phyloP scores from a whole-genome alignment of 1,284 basidiomycete genomes.

The Pulchroboletus neoregius region DNA sequence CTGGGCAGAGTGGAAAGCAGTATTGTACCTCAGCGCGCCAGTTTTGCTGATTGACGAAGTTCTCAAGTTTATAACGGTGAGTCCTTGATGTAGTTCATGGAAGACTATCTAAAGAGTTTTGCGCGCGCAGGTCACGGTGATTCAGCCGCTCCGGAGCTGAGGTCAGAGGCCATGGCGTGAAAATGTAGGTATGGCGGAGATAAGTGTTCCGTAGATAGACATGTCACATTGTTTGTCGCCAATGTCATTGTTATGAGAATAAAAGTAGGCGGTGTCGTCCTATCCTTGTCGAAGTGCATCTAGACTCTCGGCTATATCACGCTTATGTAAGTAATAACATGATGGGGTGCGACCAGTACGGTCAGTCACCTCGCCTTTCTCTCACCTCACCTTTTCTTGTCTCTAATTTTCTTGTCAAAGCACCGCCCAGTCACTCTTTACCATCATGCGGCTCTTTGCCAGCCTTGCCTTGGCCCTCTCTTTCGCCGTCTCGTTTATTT shows the following conservation, averaged over 20 bases:
- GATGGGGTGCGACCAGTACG: neutral
- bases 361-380: neutral
- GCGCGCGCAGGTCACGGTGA: slow-evolving; percentile 33
- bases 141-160: slow-evolving; percentile 34
- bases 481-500: slow-evolving; percentile 17
- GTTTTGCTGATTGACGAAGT: slow-evolving; percentile 90
- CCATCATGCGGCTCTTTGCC: slow-evolving; percentile 26
- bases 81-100: slow-evolving; percentile 20
- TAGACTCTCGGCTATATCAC: neutral
- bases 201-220: slow-evolving; percentile 8
- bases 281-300: neutral
- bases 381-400: slow-evolving; percentile 1
- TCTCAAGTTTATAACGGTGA: slow-evolving; percentile 80
- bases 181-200: neutral
- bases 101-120: slow-evolving; percentile 6
- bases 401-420: slow-evolving; percentile 1
- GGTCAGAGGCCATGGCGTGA: neutral
- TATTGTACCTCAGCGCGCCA: slow-evolving; percentile 83
- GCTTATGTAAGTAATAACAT: slow-evolving; percentile 10
- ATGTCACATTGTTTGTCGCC: neutral
- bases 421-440: slow-evolving; percentile 22
- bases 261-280: neutral
- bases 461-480: slow-evolving; percentile 20
- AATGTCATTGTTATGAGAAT: slow-evolving; percentile 2
- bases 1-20: slow-evolving; percentile 93